phyloP scores from a whole-genome alignment of 2,329 filamentous ascomycete genomes.

The Ophiocordyceps sinensis region DNA sequence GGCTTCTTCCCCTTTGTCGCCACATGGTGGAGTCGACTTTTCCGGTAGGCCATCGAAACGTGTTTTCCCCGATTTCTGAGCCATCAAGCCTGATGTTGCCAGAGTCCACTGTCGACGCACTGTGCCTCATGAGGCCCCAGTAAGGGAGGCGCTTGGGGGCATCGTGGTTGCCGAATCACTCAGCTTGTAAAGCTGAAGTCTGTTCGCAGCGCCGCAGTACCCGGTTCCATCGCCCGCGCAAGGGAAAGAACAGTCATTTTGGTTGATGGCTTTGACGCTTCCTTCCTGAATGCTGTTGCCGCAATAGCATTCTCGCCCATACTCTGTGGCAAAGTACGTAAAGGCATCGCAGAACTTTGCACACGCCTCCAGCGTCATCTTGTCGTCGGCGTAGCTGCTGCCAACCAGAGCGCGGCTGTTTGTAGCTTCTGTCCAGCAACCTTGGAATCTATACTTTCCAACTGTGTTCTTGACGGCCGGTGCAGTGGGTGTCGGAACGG shows the following conservation, averaged over 20 bases:
- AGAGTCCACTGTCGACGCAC: no score
- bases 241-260: conserved; percentile 17
- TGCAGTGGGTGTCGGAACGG: conserved; percentile 8
- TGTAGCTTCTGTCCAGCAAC: conserved; percentile 21
- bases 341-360: conserved; percentile 15
- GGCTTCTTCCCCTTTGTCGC: conserved; percentile 2
- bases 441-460: conserved; percentile 17
- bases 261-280: conserved; percentile 12
- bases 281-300: conserved; percentile 16
- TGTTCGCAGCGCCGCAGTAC: conserved; percentile 19
- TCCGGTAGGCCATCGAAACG: no score
- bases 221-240: conserved; percentile 17
- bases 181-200: conserved; percentile 18
- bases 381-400: conserved; percentile 14
- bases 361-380: conserved; percentile 21
- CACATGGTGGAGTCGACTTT: neutral
- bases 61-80: no score
- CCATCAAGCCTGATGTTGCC: no score
- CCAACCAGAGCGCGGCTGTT: conserved; percentile 15
- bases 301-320: conserved; percentile 24
- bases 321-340: conserved; percentile 19
- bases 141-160: neutral
- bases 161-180: neutral
- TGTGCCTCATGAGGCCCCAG: neutral
- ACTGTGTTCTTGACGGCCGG: conserved; percentile 11